Conservation (phyloP, 768 basidiomycete species). For the Xerocomus spinulosus region DNA sequence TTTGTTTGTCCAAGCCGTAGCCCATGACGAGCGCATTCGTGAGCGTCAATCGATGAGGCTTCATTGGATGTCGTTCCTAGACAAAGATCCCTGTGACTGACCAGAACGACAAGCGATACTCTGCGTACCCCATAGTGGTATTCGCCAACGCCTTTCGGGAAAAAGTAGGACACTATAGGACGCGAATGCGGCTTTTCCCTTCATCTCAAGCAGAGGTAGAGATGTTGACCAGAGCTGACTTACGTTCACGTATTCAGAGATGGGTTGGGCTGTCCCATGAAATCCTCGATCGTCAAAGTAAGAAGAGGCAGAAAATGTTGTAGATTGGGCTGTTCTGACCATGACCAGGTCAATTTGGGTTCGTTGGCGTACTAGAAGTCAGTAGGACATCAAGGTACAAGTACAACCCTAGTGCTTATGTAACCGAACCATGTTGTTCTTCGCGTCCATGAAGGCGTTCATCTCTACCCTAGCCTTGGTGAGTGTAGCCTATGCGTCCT, state of each 20-base stretch:
- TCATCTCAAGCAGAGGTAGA: constrained; percentile 15
- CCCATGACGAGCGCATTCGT: constrained; percentile 96
- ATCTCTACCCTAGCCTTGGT: constrained; percentile 13
- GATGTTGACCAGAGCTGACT: constrained; percentile 23
- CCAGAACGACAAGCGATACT: not conserved
- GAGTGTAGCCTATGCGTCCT: constrained; percentile 15
- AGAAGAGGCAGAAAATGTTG: constrained; percentile 66
- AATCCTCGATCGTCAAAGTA: constrained; percentile 75
- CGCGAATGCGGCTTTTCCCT: constrained; percentile 35
- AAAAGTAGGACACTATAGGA: constrained; percentile 94
- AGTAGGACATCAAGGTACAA: not conserved
- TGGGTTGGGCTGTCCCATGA: constrained; percentile 70
- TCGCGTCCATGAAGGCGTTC: constrained; percentile 14
- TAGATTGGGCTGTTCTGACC: constrained; percentile 36
- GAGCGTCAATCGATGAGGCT: constrained; percentile 91
- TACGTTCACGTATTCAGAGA: constrained; percentile 76
- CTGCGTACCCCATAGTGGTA: constrained; percentile 90
- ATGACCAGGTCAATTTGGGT: constrained; percentile 13
- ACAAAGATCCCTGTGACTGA: constrained; percentile 2
- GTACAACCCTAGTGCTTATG: constrained; percentile 9
- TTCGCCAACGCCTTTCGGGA: constrained; percentile 87
- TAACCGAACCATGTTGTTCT: constrained; percentile 4
- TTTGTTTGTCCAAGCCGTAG: constrained; percentile 93
- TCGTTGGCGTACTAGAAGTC: not conserved
- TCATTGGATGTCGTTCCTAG: constrained; percentile 98